Evolutionary conservation across 2,329 filamentous ascomycete species (phyloP).

Genomic region (Pyrenochaeta sp.): DNA sequence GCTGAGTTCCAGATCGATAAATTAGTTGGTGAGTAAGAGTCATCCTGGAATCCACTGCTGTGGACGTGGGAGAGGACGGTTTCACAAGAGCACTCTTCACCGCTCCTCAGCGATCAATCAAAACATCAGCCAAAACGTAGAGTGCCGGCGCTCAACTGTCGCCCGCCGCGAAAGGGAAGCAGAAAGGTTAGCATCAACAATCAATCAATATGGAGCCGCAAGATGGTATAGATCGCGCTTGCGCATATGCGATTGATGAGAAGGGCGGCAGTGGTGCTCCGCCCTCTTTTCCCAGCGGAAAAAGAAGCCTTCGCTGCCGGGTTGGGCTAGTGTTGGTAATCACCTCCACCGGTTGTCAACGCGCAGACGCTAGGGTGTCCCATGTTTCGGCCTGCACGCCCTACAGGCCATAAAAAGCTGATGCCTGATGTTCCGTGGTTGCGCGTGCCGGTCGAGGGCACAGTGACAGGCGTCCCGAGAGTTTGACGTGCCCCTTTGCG

Average conservation of each 20-base stretch:
- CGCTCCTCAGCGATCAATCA: slow-evolving; percentile 12
- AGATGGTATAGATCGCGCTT: slow-evolving; percentile 8
- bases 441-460: not conserved
- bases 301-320: slow-evolving; percentile 29
- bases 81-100: slow-evolving; percentile 21
- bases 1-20: slow-evolving; percentile 17
- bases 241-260: slow-evolving; percentile 18
- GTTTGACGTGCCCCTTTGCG: not conserved
- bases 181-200: not conserved
- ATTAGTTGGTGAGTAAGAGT: slow-evolving; percentile 19
- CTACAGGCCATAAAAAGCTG: slow-evolving; percentile 28
- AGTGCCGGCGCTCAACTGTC: not conserved
- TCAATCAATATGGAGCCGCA: not conserved
- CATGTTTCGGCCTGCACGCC: slow-evolving; percentile 36
- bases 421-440: slow-evolving; percentile 22
- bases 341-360: slow-evolving; percentile 32
- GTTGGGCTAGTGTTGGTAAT: slow-evolving; percentile 35
- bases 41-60: slow-evolving; percentile 16
- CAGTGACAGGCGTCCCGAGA: not conserved
- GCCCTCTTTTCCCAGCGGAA: slow-evolving; percentile 36
- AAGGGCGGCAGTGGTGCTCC: slow-evolving; percentile 38
- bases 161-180: not conserved
- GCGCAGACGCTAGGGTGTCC: slow-evolving; percentile 31
- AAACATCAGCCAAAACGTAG: not conserved
- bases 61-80: slow-evolving; percentile 12